Base-by-base conservation (phyloP, 2,329 filamentous ascomycete species). In the Alternaria dauci region DNA sequence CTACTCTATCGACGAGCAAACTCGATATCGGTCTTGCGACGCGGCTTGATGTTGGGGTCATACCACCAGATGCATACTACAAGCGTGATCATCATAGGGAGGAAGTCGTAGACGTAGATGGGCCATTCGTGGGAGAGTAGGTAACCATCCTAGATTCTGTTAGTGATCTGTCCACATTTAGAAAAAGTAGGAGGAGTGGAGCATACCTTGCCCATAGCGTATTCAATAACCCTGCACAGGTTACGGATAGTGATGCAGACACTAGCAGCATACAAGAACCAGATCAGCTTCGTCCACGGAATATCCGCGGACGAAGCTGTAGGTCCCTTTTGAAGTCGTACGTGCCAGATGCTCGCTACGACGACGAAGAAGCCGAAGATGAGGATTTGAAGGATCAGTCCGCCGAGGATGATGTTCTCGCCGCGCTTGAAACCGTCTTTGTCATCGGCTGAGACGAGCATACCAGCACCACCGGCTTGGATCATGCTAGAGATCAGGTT, bases 311-410 rank as follows among this genome's bases (percentile, higher is more conserved):
- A 58, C 7, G 64, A 48, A 32, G 76, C 78, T 0, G 79, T 71
- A 12, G 66, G 78, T 5, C 63, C 42, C 7, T 65, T 70, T 1
- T 50, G 59, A n/a, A 86, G 78, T 4, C 83, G 78, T 2, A 64
- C 52, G 63, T 88, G 82, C 74, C 88, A 87, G 1, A 84, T 59
- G 2, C 80, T 64, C 0, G 84, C 80, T 1, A 82, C 81, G 5
- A 81, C 57, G 36, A 85, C 73, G 67, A 89, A 90, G 36, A 88
- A 74, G 23, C 79, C 81, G 62, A 89, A 88, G 56, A 86, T 81
- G 42, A 86, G 39, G 25, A 90, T 80, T 69, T 90, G 88, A 16
- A 88, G 71, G 32, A 85, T 71, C 2, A 90, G 76, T 2, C 88
- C 87, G 1, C 67, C 82, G 8, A 89, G 74, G n/a, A 89, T 82